Percentiles rank a stretch among this genome's conserved stretches.
Conservation (phyloP, 2,329 filamentous ascomycete genomes). For the Phyllosticta paracitricarpa region DNA sequence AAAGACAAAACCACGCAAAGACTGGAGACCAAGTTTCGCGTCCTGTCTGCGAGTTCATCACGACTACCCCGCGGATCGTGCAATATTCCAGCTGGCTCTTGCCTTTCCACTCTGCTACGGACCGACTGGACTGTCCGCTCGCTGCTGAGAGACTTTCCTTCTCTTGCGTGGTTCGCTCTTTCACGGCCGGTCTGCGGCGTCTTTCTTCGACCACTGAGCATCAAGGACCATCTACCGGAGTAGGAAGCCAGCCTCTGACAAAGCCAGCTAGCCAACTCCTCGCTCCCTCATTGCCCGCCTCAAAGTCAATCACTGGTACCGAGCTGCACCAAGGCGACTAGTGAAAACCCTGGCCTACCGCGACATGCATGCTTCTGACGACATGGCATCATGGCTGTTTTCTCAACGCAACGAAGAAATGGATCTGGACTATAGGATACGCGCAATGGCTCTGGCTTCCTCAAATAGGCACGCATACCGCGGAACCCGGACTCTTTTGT, state of each 20-base stretch:
- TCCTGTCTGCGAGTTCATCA: no score
- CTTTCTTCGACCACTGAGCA: background rate
- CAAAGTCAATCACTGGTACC: background rate
- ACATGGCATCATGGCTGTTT: background rate
- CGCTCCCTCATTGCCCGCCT: background rate
- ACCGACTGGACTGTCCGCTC: background rate
- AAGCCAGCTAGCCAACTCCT: background rate
- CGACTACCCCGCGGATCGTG: no score
- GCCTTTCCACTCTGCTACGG: background rate
- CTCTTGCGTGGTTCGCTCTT: background rate
- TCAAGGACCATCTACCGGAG: background rate
- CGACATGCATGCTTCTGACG: background rate
- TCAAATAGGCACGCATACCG: background rate
- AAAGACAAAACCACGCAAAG: background rate
- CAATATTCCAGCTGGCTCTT: no score
- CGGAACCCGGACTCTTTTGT: background rate
- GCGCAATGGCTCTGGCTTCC: background rate
- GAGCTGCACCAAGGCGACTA: background rate
- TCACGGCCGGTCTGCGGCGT: background rate
- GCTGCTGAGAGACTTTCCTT: background rate
- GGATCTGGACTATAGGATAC: no score
- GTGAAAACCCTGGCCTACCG: background rate
- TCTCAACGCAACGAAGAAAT: no score
- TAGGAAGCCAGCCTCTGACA: background rate
- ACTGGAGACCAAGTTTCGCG: background rate